phyloP scores from a whole-genome alignment of 805 yeast species.

The Wickerhamomyces chambardii region DNA sequence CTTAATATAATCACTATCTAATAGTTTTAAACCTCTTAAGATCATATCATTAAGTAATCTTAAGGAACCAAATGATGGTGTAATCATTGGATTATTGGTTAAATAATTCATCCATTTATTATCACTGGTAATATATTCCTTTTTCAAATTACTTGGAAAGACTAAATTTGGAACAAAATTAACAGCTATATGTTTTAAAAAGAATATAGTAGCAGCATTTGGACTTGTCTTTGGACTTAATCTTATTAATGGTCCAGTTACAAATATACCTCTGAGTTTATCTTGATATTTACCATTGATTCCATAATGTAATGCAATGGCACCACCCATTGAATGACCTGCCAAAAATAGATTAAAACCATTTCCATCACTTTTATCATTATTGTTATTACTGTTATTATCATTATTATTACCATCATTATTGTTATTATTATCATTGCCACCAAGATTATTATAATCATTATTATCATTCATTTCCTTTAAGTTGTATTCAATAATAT shows the following conservation, averaged over 20 bases:
- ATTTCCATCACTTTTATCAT: slow-evolving; percentile 2
- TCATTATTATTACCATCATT: slow-evolving; percentile 12
- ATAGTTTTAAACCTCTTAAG: slow-evolving; percentile 35
- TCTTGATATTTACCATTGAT: slow-evolving; percentile 41
- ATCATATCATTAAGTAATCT: slow-evolving; percentile 52
- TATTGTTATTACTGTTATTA: slow-evolving; percentile 10
- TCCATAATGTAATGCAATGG: slow-evolving; percentile 54
- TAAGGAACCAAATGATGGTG: slow-evolving; percentile 45
- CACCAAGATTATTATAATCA: too few species aligned
- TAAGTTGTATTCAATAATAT: slow-evolving; percentile 37
- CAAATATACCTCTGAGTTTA: slow-evolving; percentile 35
- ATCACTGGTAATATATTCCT: slow-evolving; percentile 47
- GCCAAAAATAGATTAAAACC: slow-evolving; percentile 37
- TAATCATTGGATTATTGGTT: slow-evolving; percentile 28
- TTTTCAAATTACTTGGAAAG: slow-evolving; percentile 45
- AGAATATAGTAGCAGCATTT: background rate
- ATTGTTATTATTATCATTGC: too few species aligned
- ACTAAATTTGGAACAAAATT: slow-evolving; percentile 35
- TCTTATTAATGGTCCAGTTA: slow-evolving; percentile 50
- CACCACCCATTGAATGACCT: slow-evolving; percentile 85
- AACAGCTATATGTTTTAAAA: background rate
- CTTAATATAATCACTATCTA: slow-evolving; percentile 22
- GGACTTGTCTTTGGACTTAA: slow-evolving; percentile 24
- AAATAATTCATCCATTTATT: slow-evolving; percentile 36
- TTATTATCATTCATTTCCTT: slow-evolving; percentile 19